These are phyloP conservation scores for Diaporthe batatas DNA, from an alignment of 2,329 filamentous ascomycete genomes.

Conservation along the genomic window DNA sequence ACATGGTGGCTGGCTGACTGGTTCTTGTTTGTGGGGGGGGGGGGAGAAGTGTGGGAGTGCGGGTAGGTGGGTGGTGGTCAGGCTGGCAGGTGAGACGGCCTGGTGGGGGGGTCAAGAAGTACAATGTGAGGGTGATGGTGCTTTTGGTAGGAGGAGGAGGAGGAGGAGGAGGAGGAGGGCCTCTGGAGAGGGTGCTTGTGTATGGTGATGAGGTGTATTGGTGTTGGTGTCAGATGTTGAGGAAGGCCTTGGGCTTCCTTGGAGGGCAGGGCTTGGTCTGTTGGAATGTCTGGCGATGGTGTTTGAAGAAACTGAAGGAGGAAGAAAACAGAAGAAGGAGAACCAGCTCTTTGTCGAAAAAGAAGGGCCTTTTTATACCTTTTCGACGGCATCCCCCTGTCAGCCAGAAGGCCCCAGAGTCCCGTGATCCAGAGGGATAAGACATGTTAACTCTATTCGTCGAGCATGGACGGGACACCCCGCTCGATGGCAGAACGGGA, in stretches of 20 bases:
- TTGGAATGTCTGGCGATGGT: conserved; percentile 42
- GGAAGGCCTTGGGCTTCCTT: conserved; percentile 23
- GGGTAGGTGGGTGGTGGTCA: conserved; percentile 6
- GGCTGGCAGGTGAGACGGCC: conserved; percentile 5
- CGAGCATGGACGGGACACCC: conserved; percentile 53
- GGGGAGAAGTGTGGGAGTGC: not conserved
- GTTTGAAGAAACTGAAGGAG: conserved; percentile 48
- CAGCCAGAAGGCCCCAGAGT: conserved; percentile 51
- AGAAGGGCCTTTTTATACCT: conserved; percentile 74
- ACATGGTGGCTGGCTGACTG: conserved; percentile 63
- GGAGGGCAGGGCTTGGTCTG: conserved; percentile 40
- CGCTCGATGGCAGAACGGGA: conserved; percentile 53
- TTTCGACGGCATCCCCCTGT: conserved; percentile 55
- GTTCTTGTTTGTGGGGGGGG: conserved; percentile 1
- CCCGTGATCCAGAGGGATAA: conserved; percentile 56
- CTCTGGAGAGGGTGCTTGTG: conserved; percentile 33
- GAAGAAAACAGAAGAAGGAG: conserved; percentile 68
- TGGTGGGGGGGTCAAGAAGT: not conserved
- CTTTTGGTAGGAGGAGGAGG: conserved; percentile 5
- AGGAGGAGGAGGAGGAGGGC: conserved; percentile 21
- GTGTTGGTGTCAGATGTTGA: conserved; percentile 43
- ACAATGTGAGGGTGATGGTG: conserved; percentile 15
- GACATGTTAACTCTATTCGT: conserved; percentile 60
- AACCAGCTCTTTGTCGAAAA: conserved; percentile 59
- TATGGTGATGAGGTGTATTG: conserved; percentile 42